Evolutionary conservation across 1,284 basidiomycete species (phyloP), one percentile per base, ranked within the genome.

Genomic region (Rhodotorula sp.): DNA sequence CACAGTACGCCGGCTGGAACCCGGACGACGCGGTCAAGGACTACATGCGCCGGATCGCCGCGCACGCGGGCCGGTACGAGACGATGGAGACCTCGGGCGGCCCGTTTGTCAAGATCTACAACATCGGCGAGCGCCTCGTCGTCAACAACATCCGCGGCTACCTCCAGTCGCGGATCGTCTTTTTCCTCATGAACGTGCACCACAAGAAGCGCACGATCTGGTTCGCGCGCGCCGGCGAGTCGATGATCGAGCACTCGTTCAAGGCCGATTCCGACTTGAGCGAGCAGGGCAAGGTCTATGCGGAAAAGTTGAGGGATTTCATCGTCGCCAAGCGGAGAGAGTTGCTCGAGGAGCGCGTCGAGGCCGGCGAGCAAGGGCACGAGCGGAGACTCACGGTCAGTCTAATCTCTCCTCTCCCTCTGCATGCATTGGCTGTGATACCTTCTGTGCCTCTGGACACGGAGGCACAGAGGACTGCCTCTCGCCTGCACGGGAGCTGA

Each of bases 181-280:
- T 95, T 83, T 81, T 78, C 70, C 69, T 80, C 18, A 80, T 80
- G 79, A 82, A 78, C 80, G 81, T 78, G 79, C 71, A 96, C 95
- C 86, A 85, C 96, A 69, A 97, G 96, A 95, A 98, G 96, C 80
- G 97, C 95, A 99, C 83, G 95, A 95, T 78, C 85, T 95, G 93
- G 81, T 95, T 96, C 81, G 93, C 93, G 8, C 84, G 93, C 59
- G 93, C 93, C 8, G 93, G 93, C 18, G 93, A 93, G 84, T 96
- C 91, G 10, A 85, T 97, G 68, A 95, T 98, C 74, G 96, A 99
- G 80, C 96, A 99, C 80, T 96, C 95, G 6, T 99, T 95, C 85
- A 97, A 96, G 82, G 95, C 95, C 44, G 95, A 99, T 79, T 94
- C 95, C 0, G 96, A 98, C 79, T 86, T 99, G 14, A 96, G 93